Evolutionary conservation across 2,329 filamentous ascomycete species (phyloP).

Genomic region (Dothiorella sarmentorum): DNA sequence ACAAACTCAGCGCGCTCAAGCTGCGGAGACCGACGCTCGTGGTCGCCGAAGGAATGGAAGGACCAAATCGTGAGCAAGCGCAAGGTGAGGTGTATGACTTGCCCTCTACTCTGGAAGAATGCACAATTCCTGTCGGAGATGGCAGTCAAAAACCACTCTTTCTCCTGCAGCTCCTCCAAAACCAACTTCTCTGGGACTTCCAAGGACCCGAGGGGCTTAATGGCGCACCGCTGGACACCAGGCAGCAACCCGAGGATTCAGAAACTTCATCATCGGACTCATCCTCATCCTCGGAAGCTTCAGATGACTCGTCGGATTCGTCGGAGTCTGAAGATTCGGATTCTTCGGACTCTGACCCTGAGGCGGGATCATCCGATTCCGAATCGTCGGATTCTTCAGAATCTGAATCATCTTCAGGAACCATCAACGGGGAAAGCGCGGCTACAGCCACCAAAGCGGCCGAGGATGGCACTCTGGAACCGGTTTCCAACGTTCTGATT

Average conservation of each 20-base stretch:
- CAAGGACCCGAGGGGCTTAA: background rate
- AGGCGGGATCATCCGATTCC: conserved; percentile 12
- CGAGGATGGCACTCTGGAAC: conserved; percentile 18
- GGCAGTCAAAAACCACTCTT: conserved; percentile 68
- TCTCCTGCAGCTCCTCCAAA: conserved; percentile 70
- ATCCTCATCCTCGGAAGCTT: conserved; percentile 19
- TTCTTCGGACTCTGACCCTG: conserved; percentile 19
- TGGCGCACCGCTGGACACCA: background rate
- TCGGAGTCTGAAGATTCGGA: conserved; percentile 24
- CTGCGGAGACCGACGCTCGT: conserved; percentile 73
- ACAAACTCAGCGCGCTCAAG: conserved; percentile 70
- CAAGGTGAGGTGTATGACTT: conserved; percentile 51
- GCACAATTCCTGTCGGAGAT: conserved; percentile 48
- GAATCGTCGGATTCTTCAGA: conserved; percentile 9
- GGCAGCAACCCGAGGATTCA: background rate
- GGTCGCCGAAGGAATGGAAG: conserved; percentile 59
- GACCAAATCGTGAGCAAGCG: conserved; percentile 15
- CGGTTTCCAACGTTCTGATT: conserved; percentile 58
- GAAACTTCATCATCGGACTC: conserved; percentile 18
- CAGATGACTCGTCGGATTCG: conserved; percentile 24
- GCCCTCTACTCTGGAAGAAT: conserved; percentile 49
- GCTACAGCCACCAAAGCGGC: background rate
- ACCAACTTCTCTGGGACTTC: conserved; percentile 41
- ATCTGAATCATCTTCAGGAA: background rate
- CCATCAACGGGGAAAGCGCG: background rate